Conservation (phyloP, 148 eudicot genomes). For the Talinum fruticosum region DNA sequence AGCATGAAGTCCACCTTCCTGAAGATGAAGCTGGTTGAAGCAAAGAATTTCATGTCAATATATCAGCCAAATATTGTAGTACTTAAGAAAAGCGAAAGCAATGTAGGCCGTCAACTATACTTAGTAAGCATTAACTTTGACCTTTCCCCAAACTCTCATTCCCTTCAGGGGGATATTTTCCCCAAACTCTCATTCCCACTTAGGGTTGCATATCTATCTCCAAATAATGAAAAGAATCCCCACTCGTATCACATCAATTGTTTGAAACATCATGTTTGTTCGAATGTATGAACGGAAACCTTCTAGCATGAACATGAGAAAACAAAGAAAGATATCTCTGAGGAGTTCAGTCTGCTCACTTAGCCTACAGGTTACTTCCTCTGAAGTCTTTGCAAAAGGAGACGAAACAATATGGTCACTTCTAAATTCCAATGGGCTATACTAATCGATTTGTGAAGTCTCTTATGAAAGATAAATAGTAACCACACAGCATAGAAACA, state of each 20-base stretch:
- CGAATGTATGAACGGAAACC: neutral
- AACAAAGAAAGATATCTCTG: neutral
- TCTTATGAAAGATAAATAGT: neutral
- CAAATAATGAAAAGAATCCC: neutral
- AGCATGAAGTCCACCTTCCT: constrained; percentile 99
- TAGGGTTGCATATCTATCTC: neutral
- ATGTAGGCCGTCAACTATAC: too few species aligned
- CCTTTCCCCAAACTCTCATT: too few species aligned
- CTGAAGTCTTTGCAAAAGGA: neutral
- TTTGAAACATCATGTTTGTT: too few species aligned
- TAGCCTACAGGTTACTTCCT: neutral
- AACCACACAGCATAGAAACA: neutral
- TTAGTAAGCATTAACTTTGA: too few species aligned
- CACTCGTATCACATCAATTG: too few species aligned
- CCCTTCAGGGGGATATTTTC: too few species aligned
- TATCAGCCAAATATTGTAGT: constrained; percentile 4
- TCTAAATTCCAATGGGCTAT: neutral
- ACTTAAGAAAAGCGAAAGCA: neutral
- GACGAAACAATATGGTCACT: neutral
- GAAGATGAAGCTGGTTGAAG: constrained; percentile 80
- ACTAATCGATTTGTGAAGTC: neutral
- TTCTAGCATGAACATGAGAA: neutral
- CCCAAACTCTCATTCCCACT: too few species aligned
- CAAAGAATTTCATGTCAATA: constrained; percentile 16
- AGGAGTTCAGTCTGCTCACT: neutral